phyloP scores from a whole-genome alignment of 1,284 basidiomycete genomes.

The Thelephora terrestris region DNA sequence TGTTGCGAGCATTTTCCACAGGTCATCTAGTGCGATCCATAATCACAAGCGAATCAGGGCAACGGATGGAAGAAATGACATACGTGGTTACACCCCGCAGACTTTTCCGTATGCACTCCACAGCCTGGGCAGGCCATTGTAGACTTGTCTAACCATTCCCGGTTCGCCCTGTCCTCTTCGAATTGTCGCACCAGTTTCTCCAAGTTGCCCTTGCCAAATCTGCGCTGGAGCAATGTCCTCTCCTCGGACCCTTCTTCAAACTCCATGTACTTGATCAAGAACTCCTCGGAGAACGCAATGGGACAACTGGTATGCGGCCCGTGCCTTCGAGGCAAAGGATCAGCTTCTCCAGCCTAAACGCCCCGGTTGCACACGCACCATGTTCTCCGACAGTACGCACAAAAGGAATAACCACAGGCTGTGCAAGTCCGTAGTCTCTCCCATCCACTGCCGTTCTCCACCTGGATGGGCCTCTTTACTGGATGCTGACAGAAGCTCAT shows the following conservation, averaged over 20 bases:
- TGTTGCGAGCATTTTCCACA: constrained; percentile 59
- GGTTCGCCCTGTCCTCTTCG: constrained; percentile 58
- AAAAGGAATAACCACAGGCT: constrained; percentile 60
- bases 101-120: constrained; percentile 61
- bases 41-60: constrained; percentile 3
- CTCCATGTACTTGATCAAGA: constrained; percentile 54
- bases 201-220: constrained; percentile 52
- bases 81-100: constrained; percentile 68
- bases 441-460: constrained; percentile 51
- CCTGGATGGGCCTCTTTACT: constrained; percentile 40
- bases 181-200: constrained; percentile 44
- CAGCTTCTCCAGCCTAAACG: neutral
- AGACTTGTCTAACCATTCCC: constrained; percentile 49
- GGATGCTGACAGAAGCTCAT: constrained; percentile 61
- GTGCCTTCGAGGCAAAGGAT: constrained; percentile 27
- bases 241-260: constrained; percentile 37
- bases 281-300: constrained; percentile 45
- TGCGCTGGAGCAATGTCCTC: constrained; percentile 42
- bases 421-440: constrained; percentile 58
- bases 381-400: constrained; percentile 61
- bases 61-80: constrained; percentile 17
- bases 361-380: constrained; percentile 39
- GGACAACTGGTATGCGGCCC: constrained; percentile 59
- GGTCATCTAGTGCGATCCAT: constrained; percentile 44
- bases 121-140: constrained; percentile 68